A percentile compares a stretch with the other conserved stretches of the same genome.
These are phyloP conservation scores for Lentinula sp. DNA, from an alignment of 768 basidiomycete genomes.

Conservation along the genomic window DNA sequence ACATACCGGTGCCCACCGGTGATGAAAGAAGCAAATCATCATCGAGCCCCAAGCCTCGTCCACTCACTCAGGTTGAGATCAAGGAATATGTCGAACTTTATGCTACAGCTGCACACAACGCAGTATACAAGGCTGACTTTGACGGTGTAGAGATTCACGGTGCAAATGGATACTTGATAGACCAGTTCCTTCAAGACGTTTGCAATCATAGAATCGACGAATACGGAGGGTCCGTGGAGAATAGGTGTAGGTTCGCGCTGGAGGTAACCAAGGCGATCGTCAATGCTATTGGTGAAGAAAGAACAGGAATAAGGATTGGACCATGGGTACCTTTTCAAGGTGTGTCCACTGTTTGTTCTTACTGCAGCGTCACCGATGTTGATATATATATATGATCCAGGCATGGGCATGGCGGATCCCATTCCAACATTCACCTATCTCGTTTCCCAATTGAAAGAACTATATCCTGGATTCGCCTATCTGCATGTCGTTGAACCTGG, in stretches of 20 bases:
- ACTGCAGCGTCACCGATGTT: constrained; percentile 7
- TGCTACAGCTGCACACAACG: constrained; percentile 48
- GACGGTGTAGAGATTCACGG: constrained; percentile 53
- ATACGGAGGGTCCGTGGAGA: constrained; percentile 65
- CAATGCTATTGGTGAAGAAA: constrained; percentile 45
- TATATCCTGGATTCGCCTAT: constrained; percentile 33
- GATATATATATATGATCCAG: constrained; percentile 13
- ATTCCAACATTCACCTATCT: constrained; percentile 28
- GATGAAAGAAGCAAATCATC: constrained; percentile 1
- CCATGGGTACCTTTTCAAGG: constrained; percentile 45
- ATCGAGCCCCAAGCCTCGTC: constrained; percentile 23
- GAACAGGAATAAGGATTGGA: constrained; percentile 50
- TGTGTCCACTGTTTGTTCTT: constrained; percentile 11
- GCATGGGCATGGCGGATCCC: constrained; percentile 51
- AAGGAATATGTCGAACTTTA: constrained; percentile 44
- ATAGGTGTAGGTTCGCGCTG: constrained; percentile 48
- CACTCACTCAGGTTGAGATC: constrained; percentile 42
- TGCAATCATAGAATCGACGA: constrained; percentile 54
- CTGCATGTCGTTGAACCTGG: constrained; percentile 30
- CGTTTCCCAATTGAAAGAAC: constrained; percentile 16
- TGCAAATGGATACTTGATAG: constrained; percentile 42
- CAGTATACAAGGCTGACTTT: constrained; percentile 53
- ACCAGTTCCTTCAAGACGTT: constrained; percentile 59
- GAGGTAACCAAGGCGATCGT: constrained; percentile 49
- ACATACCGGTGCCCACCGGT: constrained; percentile 11